Evolutionary conservation across 352 stramenopile species (phyloP).

Genomic region (Phytophthora parvispora): DNA sequence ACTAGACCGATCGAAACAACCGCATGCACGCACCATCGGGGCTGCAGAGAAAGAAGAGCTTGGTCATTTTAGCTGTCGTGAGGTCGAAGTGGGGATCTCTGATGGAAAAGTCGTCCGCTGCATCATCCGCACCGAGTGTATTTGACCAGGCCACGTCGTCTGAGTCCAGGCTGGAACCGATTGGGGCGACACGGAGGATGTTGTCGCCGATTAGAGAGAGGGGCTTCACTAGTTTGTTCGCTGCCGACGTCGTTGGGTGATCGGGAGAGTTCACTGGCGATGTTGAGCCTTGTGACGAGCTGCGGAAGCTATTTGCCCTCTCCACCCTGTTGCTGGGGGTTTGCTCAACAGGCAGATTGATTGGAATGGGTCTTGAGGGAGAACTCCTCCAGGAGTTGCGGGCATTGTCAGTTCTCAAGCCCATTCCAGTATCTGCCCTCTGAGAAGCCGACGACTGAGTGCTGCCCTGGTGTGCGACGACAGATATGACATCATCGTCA

Average conservation of each 20-base stretch:
- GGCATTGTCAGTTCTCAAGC: neutral
- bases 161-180: conserved; percentile 17
- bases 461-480: neutral
- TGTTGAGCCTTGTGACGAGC: neutral
- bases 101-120: conserved; percentile 12
- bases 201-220: conserved; percentile 49
- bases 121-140: conserved; percentile 2
- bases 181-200: conserved; percentile 46
- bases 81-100: conserved; percentile 13
- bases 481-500: conserved; percentile 3
- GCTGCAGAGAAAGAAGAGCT: conserved; percentile 60
- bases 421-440: neutral
- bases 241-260: neutral
- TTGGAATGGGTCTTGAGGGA: neutral
- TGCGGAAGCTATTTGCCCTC: conserved; percentile 6
- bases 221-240: neutral
- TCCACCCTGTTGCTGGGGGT: neutral
- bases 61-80: conserved; percentile 13
- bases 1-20: neutral
- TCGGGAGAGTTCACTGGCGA: neutral
- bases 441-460: neutral
- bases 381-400: conserved; percentile 2
- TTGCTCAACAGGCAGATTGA: neutral
- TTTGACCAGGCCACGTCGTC: conserved; percentile 3
- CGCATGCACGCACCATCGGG: conserved; percentile 42